Base-by-base conservation (phyloP, 257 asterid genomes). In the Solanum ahanhuiri region DNA sequence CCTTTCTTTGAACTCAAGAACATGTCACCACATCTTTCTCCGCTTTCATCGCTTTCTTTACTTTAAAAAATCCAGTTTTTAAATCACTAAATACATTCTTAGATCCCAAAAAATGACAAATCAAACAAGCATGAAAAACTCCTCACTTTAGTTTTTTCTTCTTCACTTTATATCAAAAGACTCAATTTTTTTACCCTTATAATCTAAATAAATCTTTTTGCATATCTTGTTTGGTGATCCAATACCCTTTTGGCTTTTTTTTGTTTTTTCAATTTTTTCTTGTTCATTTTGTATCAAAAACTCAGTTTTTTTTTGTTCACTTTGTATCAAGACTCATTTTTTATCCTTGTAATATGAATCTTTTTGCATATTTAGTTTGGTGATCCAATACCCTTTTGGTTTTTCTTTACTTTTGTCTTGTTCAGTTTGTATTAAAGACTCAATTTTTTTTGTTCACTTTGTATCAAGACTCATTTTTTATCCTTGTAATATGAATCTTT, bases 1-100 rank as follows among this genome's bases (percentile, higher is more conserved):
- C 88, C 81, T 88, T 90, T 86, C 87, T 82, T 88, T 81, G 83
- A 73, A 73, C 70, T 58, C 86, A 76, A 41, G 90, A 91, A 86
- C 89, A 89, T 89, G 90, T 89, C 93, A 87, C 89, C 85, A 23
- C 88, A 88, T 54, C 88, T 85, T 77, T 85, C 87, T 63, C 90
- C 90, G 60, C 72, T 70, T 75, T 89, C 85, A 17, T 85, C 87
- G 88, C 87, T 28, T 67, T 69, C 7, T 14, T 25, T 48, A 8
- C 5, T 5, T 12, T 31, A 64, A 84, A 76, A n/a, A 7, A 43
- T 43, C 34, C 66, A 41, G 2, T 43, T 67, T 85, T 76, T 12
- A 43, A 41, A 30, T 58, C 45, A 85, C 66, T 51, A 31, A 63
- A 39, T 25, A 82, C 41, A 83, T 83, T 66, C 77, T 2, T 58